Percentiles rank a stretch among this genome's conserved stretches.
Conservation (phyloP, 176 grass and related monocot genomes). For the Neostapfia colusana region DNA sequence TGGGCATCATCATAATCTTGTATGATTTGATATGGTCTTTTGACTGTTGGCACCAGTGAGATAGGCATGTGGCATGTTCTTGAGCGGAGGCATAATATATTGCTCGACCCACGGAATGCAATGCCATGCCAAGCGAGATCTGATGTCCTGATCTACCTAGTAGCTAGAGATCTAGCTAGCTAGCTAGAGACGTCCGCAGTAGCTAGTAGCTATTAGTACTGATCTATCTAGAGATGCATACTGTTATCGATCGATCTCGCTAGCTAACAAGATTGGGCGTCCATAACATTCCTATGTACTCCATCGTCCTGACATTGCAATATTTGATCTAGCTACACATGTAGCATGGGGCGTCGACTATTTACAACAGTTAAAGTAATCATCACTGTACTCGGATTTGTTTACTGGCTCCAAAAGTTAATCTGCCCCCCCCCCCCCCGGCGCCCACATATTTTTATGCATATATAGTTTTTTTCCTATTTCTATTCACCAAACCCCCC, state of each 20-base stretch:
- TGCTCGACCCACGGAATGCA: neutral
- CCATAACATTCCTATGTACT: conserved; percentile 24
- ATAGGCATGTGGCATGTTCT: conserved; percentile 45
- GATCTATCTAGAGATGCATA: conserved; percentile 13
- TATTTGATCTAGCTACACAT: conserved; percentile 7
- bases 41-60: conserved; percentile 18
- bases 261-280: conserved; percentile 13
- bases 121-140: conserved; percentile 3
- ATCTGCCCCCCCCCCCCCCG: too few relatives aligned
- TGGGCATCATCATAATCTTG: neutral
- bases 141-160: neutral
- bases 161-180: neutral
- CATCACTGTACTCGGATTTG: neutral
- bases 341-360: neutral
- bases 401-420: neutral
- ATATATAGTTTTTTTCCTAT: too few relatives aligned
- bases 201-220: too few relatives aligned
- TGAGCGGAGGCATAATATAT: conserved; percentile 37
- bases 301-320: neutral
- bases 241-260: too few relatives aligned
- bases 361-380: conserved; percentile 3
- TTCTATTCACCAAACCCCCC: neutral
- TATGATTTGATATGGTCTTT: conserved; percentile 19
- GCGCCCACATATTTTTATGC: too few relatives aligned
- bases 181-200: too few relatives aligned